Evolutionary conservation across 1,139 yeast species (phyloP).

Genomic region (Zygosaccharomyces sapae): DNA sequence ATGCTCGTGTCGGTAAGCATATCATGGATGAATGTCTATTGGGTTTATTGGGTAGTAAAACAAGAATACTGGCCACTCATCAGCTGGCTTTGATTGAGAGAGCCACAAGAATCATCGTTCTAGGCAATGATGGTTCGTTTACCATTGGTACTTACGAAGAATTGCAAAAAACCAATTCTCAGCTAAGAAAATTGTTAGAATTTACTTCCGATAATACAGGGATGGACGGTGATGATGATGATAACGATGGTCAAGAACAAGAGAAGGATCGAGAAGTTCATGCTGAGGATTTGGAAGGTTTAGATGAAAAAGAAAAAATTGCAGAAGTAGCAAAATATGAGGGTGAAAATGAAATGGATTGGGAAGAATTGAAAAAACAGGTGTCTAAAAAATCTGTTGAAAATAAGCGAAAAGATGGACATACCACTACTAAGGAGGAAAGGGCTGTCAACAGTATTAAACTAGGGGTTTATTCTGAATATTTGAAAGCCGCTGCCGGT

Average conservation of each 20-base stretch:
- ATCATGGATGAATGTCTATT: slow-evolving; percentile 70
- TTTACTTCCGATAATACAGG: slow-evolving; percentile 40
- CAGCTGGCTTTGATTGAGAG: slow-evolving; percentile 64
- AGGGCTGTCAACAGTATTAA: slow-evolving; percentile 48
- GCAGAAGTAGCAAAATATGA: slow-evolving; percentile 22
- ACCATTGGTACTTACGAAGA: slow-evolving; percentile 54
- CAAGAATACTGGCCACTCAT: slow-evolving; percentile 81
- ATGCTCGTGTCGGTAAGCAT: slow-evolving; percentile 82
- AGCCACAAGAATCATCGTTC: slow-evolving; percentile 66
- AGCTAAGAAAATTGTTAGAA: slow-evolving; percentile 51
- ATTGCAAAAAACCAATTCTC: slow-evolving; percentile 43
- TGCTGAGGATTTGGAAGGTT: slow-evolving; percentile 28
- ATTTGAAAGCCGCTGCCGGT: slow-evolving; percentile 43
- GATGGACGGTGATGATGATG: slow-evolving; percentile 36
- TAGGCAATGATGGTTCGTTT: slow-evolving; percentile 62
- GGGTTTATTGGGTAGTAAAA: slow-evolving; percentile 54
- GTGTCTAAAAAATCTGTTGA: slow-evolving; percentile 17
- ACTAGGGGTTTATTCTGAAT: slow-evolving; percentile 45
- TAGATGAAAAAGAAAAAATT: slow-evolving; percentile 11
- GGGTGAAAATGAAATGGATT: slow-evolving; percentile 24
- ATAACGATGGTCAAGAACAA: slow-evolving; percentile 26
- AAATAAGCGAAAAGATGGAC: slow-evolving; percentile 29
- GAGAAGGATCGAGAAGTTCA: slow-evolving; percentile 30
- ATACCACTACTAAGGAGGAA: slow-evolving; percentile 46
- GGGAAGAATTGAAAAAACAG: slow-evolving; percentile 21